Conservation (phyloP, 2,329 filamentous ascomycete species). For the Ophiosphaerella korrae region DNA sequence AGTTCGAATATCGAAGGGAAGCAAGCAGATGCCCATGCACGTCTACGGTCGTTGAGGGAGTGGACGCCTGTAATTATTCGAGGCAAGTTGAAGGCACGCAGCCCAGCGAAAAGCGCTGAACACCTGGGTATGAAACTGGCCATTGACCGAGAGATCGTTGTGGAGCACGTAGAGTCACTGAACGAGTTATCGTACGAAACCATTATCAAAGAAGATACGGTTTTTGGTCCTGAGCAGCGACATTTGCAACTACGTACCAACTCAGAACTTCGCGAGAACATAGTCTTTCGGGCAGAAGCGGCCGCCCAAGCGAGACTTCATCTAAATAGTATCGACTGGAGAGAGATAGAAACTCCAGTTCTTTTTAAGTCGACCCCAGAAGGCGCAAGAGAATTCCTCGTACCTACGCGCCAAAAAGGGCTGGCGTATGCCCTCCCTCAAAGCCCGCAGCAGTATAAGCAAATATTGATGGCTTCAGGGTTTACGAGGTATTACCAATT, state of each 20-base stretch:
- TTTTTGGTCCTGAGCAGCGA: constrained; percentile 75
- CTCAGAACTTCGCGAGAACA: constrained; percentile 65
- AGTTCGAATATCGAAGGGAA: constrained; percentile 41
- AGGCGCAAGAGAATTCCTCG: constrained; percentile 91
- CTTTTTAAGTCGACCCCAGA: constrained; percentile 98
- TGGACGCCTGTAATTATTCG: constrained; percentile 62
- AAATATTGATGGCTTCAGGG: constrained; percentile 92
- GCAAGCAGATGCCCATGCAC: constrained; percentile 34
- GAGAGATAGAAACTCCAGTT: constrained; percentile 87
- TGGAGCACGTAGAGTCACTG: constrained; percentile 68
- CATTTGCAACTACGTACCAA: constrained; percentile 87
- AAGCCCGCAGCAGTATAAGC: constrained; percentile 98
- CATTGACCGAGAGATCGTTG: constrained; percentile 61
- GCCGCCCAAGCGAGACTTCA: constrained; percentile 59
- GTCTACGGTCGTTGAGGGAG: constrained; percentile 52
- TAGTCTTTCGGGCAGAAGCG: constrained; percentile 71
- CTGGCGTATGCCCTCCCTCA: constrained; percentile 90
- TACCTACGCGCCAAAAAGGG: constrained; percentile 78
- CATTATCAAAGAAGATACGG: constrained; percentile 73
- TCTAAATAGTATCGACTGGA: constrained; percentile 63
- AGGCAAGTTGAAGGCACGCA: constrained; percentile 55
- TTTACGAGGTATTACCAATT: constrained; percentile 86
- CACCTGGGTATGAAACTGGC: constrained; percentile 42
- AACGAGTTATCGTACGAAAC: constrained; percentile 77
- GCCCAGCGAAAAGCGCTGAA: constrained; percentile 40